These are phyloP conservation scores for Asterochloris sp. DNA, from an alignment of 139 green algal species.

Conservation along the genomic window DNA sequence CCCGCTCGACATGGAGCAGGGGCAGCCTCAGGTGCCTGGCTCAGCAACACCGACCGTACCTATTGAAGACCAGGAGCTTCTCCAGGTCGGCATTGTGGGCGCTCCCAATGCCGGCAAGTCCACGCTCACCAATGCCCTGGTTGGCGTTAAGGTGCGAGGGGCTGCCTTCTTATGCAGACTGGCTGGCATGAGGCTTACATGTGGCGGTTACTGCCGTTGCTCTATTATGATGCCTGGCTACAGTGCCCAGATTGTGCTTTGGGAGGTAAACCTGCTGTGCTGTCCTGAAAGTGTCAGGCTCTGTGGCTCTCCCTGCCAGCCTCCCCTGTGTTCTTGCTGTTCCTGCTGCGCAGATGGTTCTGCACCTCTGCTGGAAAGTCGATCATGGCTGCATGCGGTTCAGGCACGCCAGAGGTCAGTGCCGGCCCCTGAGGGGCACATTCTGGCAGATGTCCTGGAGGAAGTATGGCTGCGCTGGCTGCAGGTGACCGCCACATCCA, in stretches of 20 bases:
- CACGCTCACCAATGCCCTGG: conserved; percentile 47
- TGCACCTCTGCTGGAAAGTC: not conserved
- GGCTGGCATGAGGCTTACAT: too few species aligned
- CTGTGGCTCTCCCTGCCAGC: too few species aligned
- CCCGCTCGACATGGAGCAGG: too few species aligned
- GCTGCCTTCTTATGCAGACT: too few species aligned
- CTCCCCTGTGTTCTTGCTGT: not conserved
- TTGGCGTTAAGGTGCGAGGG: conserved; percentile 46
- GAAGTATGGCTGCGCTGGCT: not conserved
- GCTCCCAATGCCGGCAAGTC: conserved; percentile 61
- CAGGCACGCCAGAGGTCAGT: not conserved
- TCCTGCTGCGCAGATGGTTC: not conserved
- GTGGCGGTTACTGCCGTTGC: too few species aligned
- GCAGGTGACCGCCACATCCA: conserved; percentile 73
- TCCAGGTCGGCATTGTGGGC: conserved; percentile 37
- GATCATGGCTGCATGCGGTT: not conserved
- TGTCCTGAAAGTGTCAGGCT: too few species aligned
- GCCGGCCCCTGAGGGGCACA: not conserved
- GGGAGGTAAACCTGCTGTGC: too few species aligned
- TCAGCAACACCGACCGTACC: not conserved
- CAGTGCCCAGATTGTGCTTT: too few species aligned
- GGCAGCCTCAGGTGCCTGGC: too few species aligned
- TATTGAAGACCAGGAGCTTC: conserved; percentile 8
- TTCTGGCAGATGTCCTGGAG: not conserved
- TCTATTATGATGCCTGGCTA: too few species aligned